These are phyloP conservation scores for Didymella pinodella DNA, from an alignment of 2,329 filamentous ascomycete species.

Conservation along the genomic window DNA sequence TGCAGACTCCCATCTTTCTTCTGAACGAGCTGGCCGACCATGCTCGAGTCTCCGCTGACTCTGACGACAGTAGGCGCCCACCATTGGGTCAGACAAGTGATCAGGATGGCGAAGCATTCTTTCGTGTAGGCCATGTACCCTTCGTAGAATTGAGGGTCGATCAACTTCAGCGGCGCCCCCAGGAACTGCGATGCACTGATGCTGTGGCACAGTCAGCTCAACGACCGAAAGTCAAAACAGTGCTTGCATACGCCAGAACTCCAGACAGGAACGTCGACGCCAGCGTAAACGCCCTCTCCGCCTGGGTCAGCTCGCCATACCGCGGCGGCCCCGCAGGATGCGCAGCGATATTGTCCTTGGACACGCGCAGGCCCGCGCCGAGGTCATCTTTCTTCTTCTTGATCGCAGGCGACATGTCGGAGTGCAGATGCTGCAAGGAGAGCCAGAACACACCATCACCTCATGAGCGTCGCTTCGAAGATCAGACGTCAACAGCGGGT, in stretches of 20 bases:
- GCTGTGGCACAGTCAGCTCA: slow-evolving; percentile 38
- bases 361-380: slow-evolving; percentile 55
- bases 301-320: slow-evolving; percentile 58
- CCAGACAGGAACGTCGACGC: slow-evolving; percentile 61
- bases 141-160: slow-evolving; percentile 81
- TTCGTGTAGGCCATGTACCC: slow-evolving; percentile 89
- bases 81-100: slow-evolving; percentile 82
- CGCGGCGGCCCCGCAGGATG: slow-evolving; percentile 56
- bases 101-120: slow-evolving; percentile 79
- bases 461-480: slow-evolving; percentile 18
- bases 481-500: slow-evolving; percentile 22
- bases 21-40: slow-evolving; percentile 75
- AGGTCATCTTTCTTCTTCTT: slow-evolving; percentile 49
- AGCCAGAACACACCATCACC: slow-evolving; percentile 20
- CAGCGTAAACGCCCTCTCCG: slow-evolving; percentile 59
- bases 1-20: slow-evolving; percentile 76
- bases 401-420: slow-evolving; percentile 36
- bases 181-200: slow-evolving; percentile 75
- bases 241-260: slow-evolving; percentile 53
- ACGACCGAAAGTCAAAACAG: not conserved
- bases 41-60: slow-evolving; percentile 83
- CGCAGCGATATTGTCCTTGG: slow-evolving; percentile 52
- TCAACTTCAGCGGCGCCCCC: slow-evolving; percentile 76
- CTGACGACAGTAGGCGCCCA: slow-evolving; percentile 86
- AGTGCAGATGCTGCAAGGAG: not conserved